Base-by-base conservation (phyloP, 768 basidiomycete species). In the Kwoniella sp. region DNA sequence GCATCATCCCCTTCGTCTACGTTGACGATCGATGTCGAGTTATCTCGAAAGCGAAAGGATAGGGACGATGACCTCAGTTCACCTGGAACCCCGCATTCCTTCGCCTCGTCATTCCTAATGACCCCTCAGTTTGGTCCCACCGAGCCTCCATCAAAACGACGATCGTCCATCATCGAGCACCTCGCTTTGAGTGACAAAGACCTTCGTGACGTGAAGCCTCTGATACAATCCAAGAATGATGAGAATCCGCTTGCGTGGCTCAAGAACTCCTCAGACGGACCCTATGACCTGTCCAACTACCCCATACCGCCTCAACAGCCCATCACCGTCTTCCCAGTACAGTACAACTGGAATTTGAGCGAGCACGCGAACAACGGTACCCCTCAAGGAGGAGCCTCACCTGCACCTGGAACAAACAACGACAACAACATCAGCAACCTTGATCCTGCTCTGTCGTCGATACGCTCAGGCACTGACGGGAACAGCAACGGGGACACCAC, bases 391-490 rank as follows among this genome's bases (percentile, higher is more conserved):
- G 57, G 28, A 9, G 62, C 25, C 15, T 56, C 31, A 1, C 26
- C 55, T 9, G n/a, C 47, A 9, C 23, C 31, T 17, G 28, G 38
- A 23, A 51, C 47, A 29, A 30, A 60, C n/a, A 45, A 57, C 8
- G 56, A 17, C 25, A 52, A 58, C 50, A 56, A 54, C 52, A 31
- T 57, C 45, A 30, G 66, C 23, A 15, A 57, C 30, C 34, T 66
- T 22, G 68, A 73, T 52, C 72, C 70, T n/a, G 58, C 65, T 3
- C 37, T 67, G 22, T 73, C 74, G 25, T 74, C 73, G 0, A 54
- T 74, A 8, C 57, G 73, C 25, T 71, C 73, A 11, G 55, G 67
- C 13, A 65, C 58, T 13, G 65, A 38, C 15, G 41, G 58, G 7
- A 30, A 58, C 23, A 55, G 28, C 0, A 67, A 41, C 34, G 65